These are phyloP conservation scores for Aspergillus candidus DNA, from an alignment of 2,329 filamentous ascomycete genomes.

Conservation along the genomic window DNA sequence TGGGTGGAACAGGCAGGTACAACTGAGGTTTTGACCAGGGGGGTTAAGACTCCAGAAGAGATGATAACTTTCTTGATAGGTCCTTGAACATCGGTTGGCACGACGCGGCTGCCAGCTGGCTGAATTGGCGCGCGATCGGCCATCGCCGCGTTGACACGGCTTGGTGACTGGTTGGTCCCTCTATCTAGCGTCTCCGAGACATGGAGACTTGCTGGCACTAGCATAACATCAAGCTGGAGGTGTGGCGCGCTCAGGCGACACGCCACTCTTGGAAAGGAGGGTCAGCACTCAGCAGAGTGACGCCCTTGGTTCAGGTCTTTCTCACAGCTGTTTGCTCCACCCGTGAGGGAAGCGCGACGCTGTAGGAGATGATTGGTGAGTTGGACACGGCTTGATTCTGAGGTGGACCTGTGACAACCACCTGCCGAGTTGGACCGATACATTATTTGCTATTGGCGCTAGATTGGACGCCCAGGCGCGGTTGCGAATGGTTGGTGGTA, in stretches of 20 bases:
- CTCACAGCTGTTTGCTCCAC: conserved; percentile 6
- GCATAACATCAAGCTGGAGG: conserved; percentile 8
- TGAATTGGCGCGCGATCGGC: conserved; percentile 36
- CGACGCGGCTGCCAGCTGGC: conserved; percentile 24
- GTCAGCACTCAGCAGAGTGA: conserved; percentile 7
- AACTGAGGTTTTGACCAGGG: too few species aligned
- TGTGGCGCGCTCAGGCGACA: conserved; percentile 27
- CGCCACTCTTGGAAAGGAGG: conserved; percentile 16
- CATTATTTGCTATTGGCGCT: conserved; percentile 25
- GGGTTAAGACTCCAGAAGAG: too few species aligned
- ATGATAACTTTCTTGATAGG: too few species aligned
- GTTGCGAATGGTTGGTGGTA: conserved; percentile 9
- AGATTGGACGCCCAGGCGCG: conserved; percentile 11
- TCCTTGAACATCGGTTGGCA: neutral
- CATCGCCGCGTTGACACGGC: conserved; percentile 22
- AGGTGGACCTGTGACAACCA: neutral
- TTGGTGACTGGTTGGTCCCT: conserved; percentile 13
- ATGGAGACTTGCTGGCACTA: too few species aligned
- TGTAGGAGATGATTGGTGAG: conserved; percentile 9
- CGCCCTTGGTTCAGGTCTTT: conserved; percentile 8
- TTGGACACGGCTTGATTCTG: conserved; percentile 1
- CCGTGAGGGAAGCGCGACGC: conserved; percentile 21
- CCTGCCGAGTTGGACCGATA: conserved; percentile 2
- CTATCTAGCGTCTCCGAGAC: too few species aligned
- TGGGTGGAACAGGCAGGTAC: neutral